phyloP scores from a whole-genome alignment of 495 filamentous ascomycete genomes.

The Annulohypoxylon moriforme region DNA sequence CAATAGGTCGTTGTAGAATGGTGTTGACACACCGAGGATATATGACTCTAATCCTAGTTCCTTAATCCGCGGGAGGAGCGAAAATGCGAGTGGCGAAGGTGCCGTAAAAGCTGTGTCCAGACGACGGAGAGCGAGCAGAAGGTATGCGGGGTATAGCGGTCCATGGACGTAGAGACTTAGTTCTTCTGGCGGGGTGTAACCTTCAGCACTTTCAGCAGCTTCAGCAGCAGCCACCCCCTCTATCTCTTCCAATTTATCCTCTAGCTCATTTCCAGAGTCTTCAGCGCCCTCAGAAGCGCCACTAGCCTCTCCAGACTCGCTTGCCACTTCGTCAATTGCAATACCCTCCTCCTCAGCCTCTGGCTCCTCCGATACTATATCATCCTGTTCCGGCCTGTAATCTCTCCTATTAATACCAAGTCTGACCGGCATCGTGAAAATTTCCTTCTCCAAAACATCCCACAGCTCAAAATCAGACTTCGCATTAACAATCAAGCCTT shows the following conservation, averaged over 20 bases:
- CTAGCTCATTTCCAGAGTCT: not conserved
- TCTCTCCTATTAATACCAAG: conserved; percentile 43
- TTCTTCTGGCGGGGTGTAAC: conserved; percentile 26
- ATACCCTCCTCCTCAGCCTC: not conserved
- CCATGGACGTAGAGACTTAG: conserved; percentile 68
- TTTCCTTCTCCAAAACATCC: conserved; percentile 74
- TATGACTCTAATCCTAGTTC: conserved; percentile 75
- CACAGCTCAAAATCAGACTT: conserved; percentile 75
- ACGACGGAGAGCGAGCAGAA: conserved; percentile 71
- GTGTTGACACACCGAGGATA: conserved; percentile 76
- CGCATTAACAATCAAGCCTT: conserved; percentile 59
- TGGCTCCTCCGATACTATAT: not conserved
- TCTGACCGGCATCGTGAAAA: conserved; percentile 70
- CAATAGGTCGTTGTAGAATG: conserved; percentile 80
- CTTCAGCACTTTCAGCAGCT: not conserved
- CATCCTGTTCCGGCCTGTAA: not conserved
- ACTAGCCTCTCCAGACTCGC: not conserved
- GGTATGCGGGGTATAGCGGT: conserved; percentile 72
- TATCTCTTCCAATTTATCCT: not conserved
- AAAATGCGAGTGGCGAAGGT: conserved; percentile 68
- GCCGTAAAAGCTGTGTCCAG: conserved; percentile 69
- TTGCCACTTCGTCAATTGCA: not conserved
- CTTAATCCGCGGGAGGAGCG: conserved; percentile 76
- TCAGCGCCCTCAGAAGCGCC: not conserved
- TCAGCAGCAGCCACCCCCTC: not conserved